Conservation (phyloP, 768 basidiomycete genomes). For the Suillus alpinus region DNA sequence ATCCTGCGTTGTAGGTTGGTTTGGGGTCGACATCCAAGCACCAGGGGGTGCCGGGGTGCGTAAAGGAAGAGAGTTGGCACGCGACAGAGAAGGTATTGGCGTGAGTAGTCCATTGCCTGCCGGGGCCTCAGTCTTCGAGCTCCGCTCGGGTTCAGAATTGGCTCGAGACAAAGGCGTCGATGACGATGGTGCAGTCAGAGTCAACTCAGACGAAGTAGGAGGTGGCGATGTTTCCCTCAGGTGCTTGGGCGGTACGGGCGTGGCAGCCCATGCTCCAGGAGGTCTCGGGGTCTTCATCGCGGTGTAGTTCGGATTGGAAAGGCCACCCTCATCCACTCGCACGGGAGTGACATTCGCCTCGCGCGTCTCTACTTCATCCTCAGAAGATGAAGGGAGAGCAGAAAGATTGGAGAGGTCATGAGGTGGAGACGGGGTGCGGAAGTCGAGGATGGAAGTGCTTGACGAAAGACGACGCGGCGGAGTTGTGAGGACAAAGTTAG, state of each 20-base stretch:
- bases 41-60: slow-evolving; percentile 72
- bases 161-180: slow-evolving; percentile 24
- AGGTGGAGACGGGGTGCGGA: slow-evolving; percentile 64
- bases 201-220: slow-evolving; percentile 18
- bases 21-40: slow-evolving; percentile 62
- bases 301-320: slow-evolving; percentile 26
- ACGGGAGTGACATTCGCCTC: slow-evolving; percentile 21
- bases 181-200: slow-evolving; percentile 14
- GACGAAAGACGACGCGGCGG: slow-evolving; percentile 46
- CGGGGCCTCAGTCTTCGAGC: slow-evolving; percentile 14
- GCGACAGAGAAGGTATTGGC: slow-evolving; percentile 47
- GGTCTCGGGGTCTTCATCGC: slow-evolving; percentile 44
- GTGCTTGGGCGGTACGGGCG: slow-evolving; percentile 30
- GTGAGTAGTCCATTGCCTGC: slow-evolving; percentile 34
- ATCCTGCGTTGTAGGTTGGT: slow-evolving; percentile 20
- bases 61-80: slow-evolving; percentile 42
- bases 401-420: slow-evolving; percentile 64
- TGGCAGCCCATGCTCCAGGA: slow-evolving; percentile 45
- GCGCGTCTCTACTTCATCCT: slow-evolving; percentile 42
- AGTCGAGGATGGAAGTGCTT: slow-evolving; percentile 43
- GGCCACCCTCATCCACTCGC: slow-evolving; percentile 16
- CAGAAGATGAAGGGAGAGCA: slow-evolving; percentile 55
- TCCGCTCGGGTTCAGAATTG: slow-evolving; percentile 11
- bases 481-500: slow-evolving; percentile 35
- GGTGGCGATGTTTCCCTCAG: slow-evolving; percentile 17